Evolutionary conservation across 2,329 filamentous ascomycete species (phyloP), one percentile per base, ranked within the genome.

Genomic region (Elsinoe australis): DNA sequence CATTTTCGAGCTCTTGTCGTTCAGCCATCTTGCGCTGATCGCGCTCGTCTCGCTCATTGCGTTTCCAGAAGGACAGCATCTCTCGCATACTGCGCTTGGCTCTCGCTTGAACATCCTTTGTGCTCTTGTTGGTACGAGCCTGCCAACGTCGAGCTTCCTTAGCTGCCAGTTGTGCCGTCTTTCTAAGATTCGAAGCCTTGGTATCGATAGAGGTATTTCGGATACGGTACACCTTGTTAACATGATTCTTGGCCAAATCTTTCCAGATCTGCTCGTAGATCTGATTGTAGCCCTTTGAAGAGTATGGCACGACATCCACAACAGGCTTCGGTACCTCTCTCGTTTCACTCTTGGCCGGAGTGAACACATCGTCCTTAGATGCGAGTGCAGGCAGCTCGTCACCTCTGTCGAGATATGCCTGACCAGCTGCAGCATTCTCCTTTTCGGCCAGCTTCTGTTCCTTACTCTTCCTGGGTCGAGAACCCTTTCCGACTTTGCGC

Each of bases 1-100:
- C 92, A 60, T 92, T 94, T 64, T 98, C 92, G 39, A 98, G 78
- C 69, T 96, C 92, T 65, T 95, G 88, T 64, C 84, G 87, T 72
- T 98, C 92, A 4, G 92, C 92, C 46, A 89, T 82, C 71, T 95
- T 94, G 57, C 92, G 83, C 55, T 94, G 74, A 64, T 98, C 92
- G 52, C 92, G 86, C 64, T 98, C 92, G 64, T 98, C 92, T 47
- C 90, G 85, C 67, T 98, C 92, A 64, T 98, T 98, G 50, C 90
- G 84, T 70, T 96, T 96, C 92, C 92, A 98, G 76, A 96, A 98
- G 50, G 86, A 82, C 78, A 95, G 92, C 92, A 98, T 98, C 69
- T 98, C 92, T 63, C 92, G 82, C 92, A 98, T 98, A 51, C 90
- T 90, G 56, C 92, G 85, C 74, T 98, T 98, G 51, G 92, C 92